Evolutionary conservation across 345 rosid genomes (phyloP).

Genomic region (Nasturtium officinale): DNA sequence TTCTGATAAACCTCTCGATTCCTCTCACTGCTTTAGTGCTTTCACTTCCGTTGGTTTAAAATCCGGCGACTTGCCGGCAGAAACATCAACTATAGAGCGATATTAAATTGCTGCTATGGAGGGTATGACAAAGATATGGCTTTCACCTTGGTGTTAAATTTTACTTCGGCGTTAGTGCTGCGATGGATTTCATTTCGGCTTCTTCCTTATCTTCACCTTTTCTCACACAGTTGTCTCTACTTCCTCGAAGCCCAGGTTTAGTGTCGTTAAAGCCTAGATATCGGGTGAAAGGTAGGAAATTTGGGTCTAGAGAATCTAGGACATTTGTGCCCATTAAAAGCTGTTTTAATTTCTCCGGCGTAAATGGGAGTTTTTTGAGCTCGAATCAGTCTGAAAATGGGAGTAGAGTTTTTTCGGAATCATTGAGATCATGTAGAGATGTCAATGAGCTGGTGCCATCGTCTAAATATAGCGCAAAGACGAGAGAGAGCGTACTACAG

Average conservation of each 20-base stretch:
- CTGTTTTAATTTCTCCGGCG: constrained; percentile 35
- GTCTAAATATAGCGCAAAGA: constrained; percentile 30
- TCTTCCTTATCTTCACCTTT: constrained; percentile 44
- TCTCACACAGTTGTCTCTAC: constrained; percentile 44
- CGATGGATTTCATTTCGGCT: constrained; percentile 56
- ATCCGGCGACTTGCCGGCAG: constrained; percentile 21
- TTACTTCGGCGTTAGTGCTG: constrained; percentile 24
- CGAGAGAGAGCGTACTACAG: constrained; percentile 39
- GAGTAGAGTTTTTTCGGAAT: constrained; percentile 21
- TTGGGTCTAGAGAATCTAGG: constrained; percentile 21
- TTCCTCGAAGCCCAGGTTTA: constrained; percentile 28
- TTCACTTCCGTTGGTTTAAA: constrained; percentile 31
- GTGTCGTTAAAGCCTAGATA: constrained; percentile 40
- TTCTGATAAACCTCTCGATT: constrained; percentile 24
- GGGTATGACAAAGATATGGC: background rate
- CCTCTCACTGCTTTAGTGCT: background rate
- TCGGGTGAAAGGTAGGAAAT: constrained; percentile 35
- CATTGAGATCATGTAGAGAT: constrained; percentile 19
- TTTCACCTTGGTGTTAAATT: background rate
- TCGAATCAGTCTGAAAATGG: constrained; percentile 26
- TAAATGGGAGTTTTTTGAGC: constrained; percentile 30
- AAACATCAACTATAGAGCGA: background rate
- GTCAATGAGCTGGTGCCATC: constrained; percentile 37
- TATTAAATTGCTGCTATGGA: constrained; percentile 22
- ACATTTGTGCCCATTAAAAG: constrained; percentile 35